Evolutionary conservation across 75 land plant genomes (phyloP), one percentile per base, ranked within the genome.

Genomic region (Pinus taeda): DNA sequence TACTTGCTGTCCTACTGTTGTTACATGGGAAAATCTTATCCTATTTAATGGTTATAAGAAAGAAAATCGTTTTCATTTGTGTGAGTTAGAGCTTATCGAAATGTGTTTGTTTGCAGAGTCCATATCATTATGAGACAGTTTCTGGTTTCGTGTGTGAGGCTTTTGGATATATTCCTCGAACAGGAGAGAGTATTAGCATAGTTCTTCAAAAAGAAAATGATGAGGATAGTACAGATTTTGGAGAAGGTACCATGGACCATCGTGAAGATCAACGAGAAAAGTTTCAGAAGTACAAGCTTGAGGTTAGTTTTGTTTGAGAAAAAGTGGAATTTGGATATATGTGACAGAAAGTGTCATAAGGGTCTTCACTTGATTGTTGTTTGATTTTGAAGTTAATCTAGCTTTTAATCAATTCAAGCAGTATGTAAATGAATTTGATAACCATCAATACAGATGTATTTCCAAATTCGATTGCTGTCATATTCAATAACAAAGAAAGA

Each of bases 121-220:
- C 86, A 15, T 91, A 89, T 85, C 94, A 94, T 39, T 96, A 92
- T 83, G 99, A 96, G 76, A 96, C 99, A 57, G 99, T 96, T 14
- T 96, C 99, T 80, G 99, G 99, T 57, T 96, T 96, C 79, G 81
- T 96, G 4, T 96, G 99, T 78, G 97, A 94, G 76, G 89, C 93
- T 69, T 96, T 96, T 87, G 99, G 99, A 42, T 96, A 90, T 59
- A 96, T 96, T 80, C 99, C 99, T 57, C 87, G 91, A 70, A 90
- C 91, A 18, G 97, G 97, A 62, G 95, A 91, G 79, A 92, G 81
- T 69, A 89, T 85, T 45, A 84, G 85, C 61, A 90, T 96, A 57
- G 81, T 86, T 22, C 88, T 93, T 73, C 87, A 90, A 59, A 96
- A 84, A 77, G 86, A 86, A 79, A 86, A 83, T 62, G 85, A 56